Evolutionary conservation across 257 asterid genomes (phyloP).

Genomic region (Handroanthus guayacan): DNA sequence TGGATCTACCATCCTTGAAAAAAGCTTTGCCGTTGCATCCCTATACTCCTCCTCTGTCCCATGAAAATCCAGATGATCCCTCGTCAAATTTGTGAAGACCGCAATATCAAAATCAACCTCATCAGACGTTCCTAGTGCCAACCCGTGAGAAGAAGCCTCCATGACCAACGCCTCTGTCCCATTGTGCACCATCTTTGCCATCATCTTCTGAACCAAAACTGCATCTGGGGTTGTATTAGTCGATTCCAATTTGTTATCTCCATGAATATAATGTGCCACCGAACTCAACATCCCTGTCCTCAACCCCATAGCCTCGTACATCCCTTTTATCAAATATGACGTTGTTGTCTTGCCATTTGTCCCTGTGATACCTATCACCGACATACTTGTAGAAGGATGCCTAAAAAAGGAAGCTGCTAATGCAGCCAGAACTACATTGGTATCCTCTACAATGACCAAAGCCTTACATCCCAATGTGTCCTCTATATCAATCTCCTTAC

Average conservation of each 20-base stretch:
- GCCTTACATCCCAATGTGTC: constrained; percentile 90
- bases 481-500: constrained; percentile 87
- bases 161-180: constrained; percentile 90
- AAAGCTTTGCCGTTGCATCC: constrained; percentile 70
- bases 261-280: constrained; percentile 76
- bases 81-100: constrained; percentile 73
- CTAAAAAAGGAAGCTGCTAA: constrained; percentile 80
- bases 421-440: constrained; percentile 69
- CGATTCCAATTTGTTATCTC: constrained; percentile 79
- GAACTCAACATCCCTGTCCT: constrained; percentile 91
- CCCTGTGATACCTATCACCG: constrained; percentile 83
- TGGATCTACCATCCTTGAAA: constrained; percentile 84
- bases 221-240: constrained; percentile 60
- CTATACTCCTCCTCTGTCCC: constrained; percentile 76
- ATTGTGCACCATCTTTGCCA: constrained; percentile 91
- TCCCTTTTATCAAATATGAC: constrained; percentile 67
- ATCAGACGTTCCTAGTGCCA: constrained; percentile 71
- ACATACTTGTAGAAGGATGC: constrained; percentile 82
- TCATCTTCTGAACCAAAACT: constrained; percentile 81
- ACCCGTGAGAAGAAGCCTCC: constrained; percentile 80
- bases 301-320: constrained; percentile 98
- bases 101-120: constrained; percentile 94
- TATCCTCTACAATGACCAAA: constrained; percentile 87
- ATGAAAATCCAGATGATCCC: constrained; percentile 76
- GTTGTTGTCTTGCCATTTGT: constrained; percentile 84